Evolutionary conservation across 108 stramenopile species (phyloP), one percentile per base, ranked within the genome.

Genomic region (Mayamaea pseudoterrestris): DNA sequence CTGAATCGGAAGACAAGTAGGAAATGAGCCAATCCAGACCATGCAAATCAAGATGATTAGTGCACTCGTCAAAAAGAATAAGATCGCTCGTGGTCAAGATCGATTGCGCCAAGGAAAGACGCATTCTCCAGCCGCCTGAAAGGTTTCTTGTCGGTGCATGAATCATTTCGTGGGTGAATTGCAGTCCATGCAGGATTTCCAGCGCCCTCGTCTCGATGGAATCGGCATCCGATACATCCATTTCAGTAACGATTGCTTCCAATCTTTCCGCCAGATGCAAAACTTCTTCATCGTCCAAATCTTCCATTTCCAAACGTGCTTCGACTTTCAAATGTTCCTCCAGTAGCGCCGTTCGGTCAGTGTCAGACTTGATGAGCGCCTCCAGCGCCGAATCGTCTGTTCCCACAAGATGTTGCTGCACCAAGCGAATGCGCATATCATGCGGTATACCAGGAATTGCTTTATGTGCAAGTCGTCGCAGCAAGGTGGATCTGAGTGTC

Each of bases 71-170:
- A 30, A 95, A 66, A 12, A 94, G 53, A n/a, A 97, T 57, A 40
- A 97, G 50, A 56, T 94, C 92, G 39, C 63, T 42, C 40, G 58
- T 60, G 8, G 61, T 57, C 58, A 71, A 83, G 24, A 76, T 61
- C 40, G 94, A 89, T 26, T 66, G 60, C 25, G 90, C 89, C 21
- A 93, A 50, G 24, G 88, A 83, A 27, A 93, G 72, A 54, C 93
- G 75, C 92, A 97, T 92, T 30, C 92, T 67, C 95, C 93, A 94
- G 11, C 95, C 95, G 39, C 95, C 95, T 24, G 79, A 80, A 22
- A 93, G 62, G 12, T 66, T 71, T 8, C 55, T 50, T 2, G 85
- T 86, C 6, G 82, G 74, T 31, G 74, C 63, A 34, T 78, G 29
- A 9, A 90, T 71, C 56, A 83, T 75, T 42, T 61, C 64, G 0